Evolutionary conservation across 768 basidiomycete genomes (phyloP).

Genomic region (Crepidotus variabilis): DNA sequence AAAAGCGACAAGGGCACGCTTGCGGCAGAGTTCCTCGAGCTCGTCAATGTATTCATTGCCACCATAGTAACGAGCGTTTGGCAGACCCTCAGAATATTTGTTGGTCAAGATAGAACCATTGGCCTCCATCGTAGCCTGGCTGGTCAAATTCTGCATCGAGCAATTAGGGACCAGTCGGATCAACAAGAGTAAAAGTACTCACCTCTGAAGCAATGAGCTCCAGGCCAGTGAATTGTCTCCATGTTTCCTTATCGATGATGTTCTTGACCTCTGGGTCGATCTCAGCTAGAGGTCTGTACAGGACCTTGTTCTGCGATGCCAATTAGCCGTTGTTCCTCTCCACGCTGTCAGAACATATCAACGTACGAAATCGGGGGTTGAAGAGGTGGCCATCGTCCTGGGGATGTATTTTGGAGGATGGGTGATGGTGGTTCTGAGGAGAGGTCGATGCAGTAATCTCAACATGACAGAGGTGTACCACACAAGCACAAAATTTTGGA

Average conservation of each 20-base stretch:
- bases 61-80: conserved; percentile 94
- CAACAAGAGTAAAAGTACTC: conserved; percentile 12
- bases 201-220: conserved; percentile 99
- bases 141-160: conserved; percentile 81
- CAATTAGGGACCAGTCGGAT: neutral
- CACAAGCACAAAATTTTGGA: conserved; percentile 16
- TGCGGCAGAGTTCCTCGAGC: conserved; percentile 90
- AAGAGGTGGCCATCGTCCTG: conserved; percentile 57
- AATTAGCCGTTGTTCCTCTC: conserved; percentile 5
- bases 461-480: conserved; percentile 27
- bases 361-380: conserved; percentile 62
- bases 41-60: conserved; percentile 98
- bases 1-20: conserved; percentile 95
- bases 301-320: conserved; percentile 72
- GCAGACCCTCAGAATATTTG: conserved; percentile 99
- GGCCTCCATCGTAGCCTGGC: conserved; percentile 93
- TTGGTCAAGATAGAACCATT: conserved; percentile 98
- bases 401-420: conserved; percentile 17
- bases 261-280: conserved; percentile 94
- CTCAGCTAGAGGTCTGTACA: conserved; percentile 87
- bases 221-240: conserved; percentile 95
- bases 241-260: conserved; percentile 99
- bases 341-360: neutral
- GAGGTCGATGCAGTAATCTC: conserved; percentile 33
- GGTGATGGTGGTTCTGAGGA: conserved; percentile 30